Evolutionary conservation across 345 rosid species (phyloP), one percentile per base, ranked within the genome.

Genomic region (Populus nigra): DNA sequence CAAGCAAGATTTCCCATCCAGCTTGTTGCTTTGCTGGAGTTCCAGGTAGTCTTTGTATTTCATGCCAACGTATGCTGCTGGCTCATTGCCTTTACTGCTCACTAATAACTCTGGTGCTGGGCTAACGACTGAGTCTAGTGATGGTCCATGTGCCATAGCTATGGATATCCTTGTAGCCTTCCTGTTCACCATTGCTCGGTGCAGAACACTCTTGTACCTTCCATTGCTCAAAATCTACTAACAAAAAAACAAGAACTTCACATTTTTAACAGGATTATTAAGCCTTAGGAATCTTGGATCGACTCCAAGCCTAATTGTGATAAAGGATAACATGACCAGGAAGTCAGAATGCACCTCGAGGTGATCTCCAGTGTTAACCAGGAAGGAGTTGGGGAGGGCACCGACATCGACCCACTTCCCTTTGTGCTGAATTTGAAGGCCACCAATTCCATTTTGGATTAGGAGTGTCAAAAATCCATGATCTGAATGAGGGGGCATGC

Each of bases 401-500:
- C 82, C 66, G 1, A 85, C 86, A 17, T 76, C 74, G 63, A 88
- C 63, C 94, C 94, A 89, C 61, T 86, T 85, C 17, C 84, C 92
- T 15, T 77, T 74, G 71, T 85, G 92, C 3, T 74, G 72, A 29
- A 90, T 68, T 71, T 89, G 90, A 50, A 90, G 91, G 43, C 92
- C 91, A 33, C 75, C 76, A 8, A 79, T 53, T 61, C 82, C 89
- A 45, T 88, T 89, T 3, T 87, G 87, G 6, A 76, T 75, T 0
- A 90, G 83, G 43, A 88, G 45, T 4, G 92, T 87, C 27, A 88
- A 53, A n/a, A 88, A 84, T 63, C 94, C 88, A 11, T 90, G 90
- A 53, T 88, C 90, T 0, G 94, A 85, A 69, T 90, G 94, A 35
- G 92, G 85, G 0, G 90, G 87, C 74, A 90, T 0, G 3, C 94